These are phyloP conservation scores for Coniella vitis DNA, from an alignment of 2,329 filamentous ascomycete species.

Conservation along the genomic window DNA sequence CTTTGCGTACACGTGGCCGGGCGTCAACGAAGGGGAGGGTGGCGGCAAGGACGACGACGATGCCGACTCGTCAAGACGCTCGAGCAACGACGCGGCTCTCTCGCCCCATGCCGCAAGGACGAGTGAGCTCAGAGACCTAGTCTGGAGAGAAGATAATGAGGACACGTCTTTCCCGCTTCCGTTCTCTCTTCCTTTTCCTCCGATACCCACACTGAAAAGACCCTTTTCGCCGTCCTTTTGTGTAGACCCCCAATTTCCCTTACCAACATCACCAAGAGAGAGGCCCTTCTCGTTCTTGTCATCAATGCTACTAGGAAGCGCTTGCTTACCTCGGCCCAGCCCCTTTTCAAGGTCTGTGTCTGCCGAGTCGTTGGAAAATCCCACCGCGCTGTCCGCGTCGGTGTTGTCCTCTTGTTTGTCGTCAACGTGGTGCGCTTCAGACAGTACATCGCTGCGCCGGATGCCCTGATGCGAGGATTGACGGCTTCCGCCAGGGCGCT, in stretches of 20 bases:
- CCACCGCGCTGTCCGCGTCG: no score
- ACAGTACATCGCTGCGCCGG: neutral
- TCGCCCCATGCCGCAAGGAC: constrained; percentile 4
- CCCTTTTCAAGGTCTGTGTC: constrained; percentile 15
- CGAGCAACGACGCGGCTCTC: constrained; percentile 4
- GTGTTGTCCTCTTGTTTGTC: neutral
- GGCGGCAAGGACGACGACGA: no score
- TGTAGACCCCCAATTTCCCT: no score
- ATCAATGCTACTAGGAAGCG: neutral
- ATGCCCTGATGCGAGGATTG: neutral
- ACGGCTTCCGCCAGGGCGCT: constrained; percentile 6
- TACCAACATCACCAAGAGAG: no score
- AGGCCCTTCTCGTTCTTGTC: neutral
- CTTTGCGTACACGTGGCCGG: constrained; percentile 8
- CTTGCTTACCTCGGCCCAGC: constrained; percentile 6
- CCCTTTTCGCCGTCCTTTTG: no score
- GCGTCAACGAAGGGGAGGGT: no score
- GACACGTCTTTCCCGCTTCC: no score
- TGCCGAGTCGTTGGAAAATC: constrained; percentile 6
- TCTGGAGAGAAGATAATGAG: constrained; percentile 3
- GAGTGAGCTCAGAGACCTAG: constrained; percentile 10
- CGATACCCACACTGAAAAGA: no score
- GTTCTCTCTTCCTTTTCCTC: no score
- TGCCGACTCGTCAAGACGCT: constrained; percentile 6
- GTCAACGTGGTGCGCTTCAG: neutral